Evolutionary conservation across 345 rosid genomes (phyloP).

Genomic region (Cardamine chenopodiifolia): DNA sequence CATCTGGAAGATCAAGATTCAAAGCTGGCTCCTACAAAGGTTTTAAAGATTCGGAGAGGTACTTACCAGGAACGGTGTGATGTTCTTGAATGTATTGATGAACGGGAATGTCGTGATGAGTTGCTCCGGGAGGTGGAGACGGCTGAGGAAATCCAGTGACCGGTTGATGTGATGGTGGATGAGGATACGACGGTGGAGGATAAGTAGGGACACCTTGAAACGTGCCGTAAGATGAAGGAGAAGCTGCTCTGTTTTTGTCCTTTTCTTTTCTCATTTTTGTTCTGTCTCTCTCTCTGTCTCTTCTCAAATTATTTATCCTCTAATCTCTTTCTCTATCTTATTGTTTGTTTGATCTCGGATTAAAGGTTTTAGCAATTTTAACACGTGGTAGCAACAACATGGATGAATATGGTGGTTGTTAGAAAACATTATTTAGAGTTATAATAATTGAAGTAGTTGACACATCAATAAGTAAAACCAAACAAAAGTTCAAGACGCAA

Average conservation of each 20-base stretch:
- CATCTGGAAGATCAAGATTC: background rate
- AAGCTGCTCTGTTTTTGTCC: constrained; percentile 43
- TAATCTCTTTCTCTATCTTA: background rate
- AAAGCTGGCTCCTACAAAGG: background rate
- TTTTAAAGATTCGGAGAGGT: background rate
- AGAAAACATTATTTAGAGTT: background rate
- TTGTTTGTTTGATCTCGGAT: background rate
- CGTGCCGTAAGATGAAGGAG: constrained; percentile 71
- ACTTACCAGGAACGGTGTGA: constrained; percentile 69
- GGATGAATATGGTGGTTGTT: constrained; percentile 14
- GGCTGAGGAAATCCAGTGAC: constrained; percentile 81
- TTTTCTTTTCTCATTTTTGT: constrained; percentile 40
- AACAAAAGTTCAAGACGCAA: constrained; percentile 37
- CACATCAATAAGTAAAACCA: constrained; percentile 19
- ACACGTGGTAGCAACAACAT: constrained; percentile 20
- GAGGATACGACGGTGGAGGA: constrained; percentile 50
- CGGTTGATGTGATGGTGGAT: constrained; percentile 30
- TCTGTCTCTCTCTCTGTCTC: too few relatives aligned
- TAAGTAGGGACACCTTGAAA: constrained; percentile 88
- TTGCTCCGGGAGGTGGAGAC: constrained; percentile 64
- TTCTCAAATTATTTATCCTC: background rate
- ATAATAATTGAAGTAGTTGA: constrained; percentile 21
- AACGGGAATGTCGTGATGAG: constrained; percentile 40
- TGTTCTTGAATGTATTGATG: constrained; percentile 62
- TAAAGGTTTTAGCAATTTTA: background rate